Evolutionary conservation across 1,139 yeast species (phyloP).

Genomic region (Candida albicans): DNA sequence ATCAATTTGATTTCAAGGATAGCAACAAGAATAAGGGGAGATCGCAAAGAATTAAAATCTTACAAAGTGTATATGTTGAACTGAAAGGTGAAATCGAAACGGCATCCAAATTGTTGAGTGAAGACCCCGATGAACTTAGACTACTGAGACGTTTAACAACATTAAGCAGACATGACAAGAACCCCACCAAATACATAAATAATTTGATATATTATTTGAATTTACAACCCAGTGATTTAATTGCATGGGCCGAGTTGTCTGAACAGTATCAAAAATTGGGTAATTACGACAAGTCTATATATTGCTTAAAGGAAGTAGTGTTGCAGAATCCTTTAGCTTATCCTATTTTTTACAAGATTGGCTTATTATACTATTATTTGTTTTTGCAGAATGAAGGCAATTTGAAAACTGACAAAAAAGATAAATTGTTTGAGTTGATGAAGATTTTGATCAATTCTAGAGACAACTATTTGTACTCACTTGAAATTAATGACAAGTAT

Average conservation of each 20-base stretch:
- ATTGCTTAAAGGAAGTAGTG: conserved; percentile 67
- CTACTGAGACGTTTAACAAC: conserved; percentile 39
- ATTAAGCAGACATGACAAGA: conserved; percentile 24
- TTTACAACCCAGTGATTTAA: conserved; percentile 67
- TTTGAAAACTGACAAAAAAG: conserved; percentile 23
- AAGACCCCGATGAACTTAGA: conserved; percentile 35
- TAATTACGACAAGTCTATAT: conserved; percentile 65
- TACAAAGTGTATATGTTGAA: conserved; percentile 59
- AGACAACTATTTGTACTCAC: conserved; percentile 62
- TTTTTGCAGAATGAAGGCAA: conserved; percentile 22
- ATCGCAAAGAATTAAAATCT: conserved; percentile 57
- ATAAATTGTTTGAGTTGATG: conserved; percentile 23
- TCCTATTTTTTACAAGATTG: conserved; percentile 64
- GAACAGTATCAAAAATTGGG: conserved; percentile 60
- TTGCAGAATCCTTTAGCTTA: conserved; percentile 71
- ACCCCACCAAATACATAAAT: conserved; percentile 41
- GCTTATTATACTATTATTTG: conserved; percentile 24
- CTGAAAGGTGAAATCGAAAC: conserved; percentile 44
- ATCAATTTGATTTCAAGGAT: conserved; percentile 54
- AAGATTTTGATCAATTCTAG: conserved; percentile 38
- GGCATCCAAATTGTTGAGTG: conserved; percentile 40
- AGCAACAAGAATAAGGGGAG: conserved; percentile 8
- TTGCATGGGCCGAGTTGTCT: conserved; percentile 77
- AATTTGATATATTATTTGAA: conserved; percentile 52
- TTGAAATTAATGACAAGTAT: conserved; percentile 72